Percentiles rank a stretch among this genome's conserved stretches.
Conservation (phyloP, 2,329 filamentous ascomycete species). For the Aspergillus proliferans region DNA sequence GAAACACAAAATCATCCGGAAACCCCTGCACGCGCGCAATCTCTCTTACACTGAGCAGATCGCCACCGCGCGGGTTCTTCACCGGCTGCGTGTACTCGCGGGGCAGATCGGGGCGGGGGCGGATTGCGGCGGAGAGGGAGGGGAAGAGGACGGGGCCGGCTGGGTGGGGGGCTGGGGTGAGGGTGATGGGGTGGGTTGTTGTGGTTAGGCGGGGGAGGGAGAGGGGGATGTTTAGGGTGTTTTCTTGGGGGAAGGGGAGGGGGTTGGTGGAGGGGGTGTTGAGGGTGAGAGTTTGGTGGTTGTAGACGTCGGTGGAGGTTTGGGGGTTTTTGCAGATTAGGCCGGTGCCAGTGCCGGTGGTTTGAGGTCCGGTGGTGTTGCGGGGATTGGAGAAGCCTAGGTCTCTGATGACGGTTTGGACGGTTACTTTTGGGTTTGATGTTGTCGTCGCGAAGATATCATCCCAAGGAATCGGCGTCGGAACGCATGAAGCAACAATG, state of each 20-base stretch:
- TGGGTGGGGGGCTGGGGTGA: too few species aligned
- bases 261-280: too few species aligned
- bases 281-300: not conserved
- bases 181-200: too few species aligned
- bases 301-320: not conserved
- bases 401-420: not conserved
- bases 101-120: too few species aligned
- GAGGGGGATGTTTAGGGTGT: too few species aligned
- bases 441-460: not conserved
- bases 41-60: conserved; percentile 10
- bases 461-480: not conserved
- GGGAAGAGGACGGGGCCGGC: too few species aligned
- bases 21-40: conserved; percentile 13
- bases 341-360: not conserved
- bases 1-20: conserved; percentile 12
- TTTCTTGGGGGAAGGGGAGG: too few species aligned
- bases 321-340: not conserved
- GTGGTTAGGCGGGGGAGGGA: too few species aligned
- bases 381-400: not conserved
- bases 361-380: not conserved
- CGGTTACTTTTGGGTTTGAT: not conserved
- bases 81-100: not conserved
- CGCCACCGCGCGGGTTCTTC: not conserved
- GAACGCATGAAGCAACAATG: not conserved
- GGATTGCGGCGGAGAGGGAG: too few species aligned